Evolutionary conservation across 2,329 filamentous ascomycete genomes (phyloP), one percentile per base, ranked within the genome.

Genomic region (Penicillium sp.): DNA sequence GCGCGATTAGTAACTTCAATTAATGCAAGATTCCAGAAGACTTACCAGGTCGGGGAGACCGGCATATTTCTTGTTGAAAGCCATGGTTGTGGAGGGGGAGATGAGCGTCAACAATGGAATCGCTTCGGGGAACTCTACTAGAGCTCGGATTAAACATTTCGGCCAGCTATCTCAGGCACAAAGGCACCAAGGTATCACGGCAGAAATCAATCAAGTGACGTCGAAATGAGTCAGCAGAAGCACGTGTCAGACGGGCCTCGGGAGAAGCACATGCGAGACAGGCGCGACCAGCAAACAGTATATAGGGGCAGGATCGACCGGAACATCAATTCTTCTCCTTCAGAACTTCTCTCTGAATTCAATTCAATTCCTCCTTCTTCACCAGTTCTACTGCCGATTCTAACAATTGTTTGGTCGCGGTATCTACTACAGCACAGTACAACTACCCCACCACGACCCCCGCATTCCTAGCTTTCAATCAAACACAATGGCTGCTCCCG

Each of bases 51-150:
- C 90, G 51, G 89, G 90, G 58, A 94, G 77, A 50, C 85, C 87
- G 44, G 89, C 89, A 69, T 93, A 94, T 78, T 94, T 94, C 66
- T 87, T 84, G 68, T 87, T 89, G 56, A 89, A 80, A 29, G 89
- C 83, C 88, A 91, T 91, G 46, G 47, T 46, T 56, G 42, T 51
- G 52, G 39, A 52, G 49, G 55, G 15, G 46, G 47, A 50, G 48
- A 46, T 15, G 27, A 46, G 33, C 46, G 42, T 48, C 49, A 48
- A 60, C 49, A 52, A 51, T 37, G 46, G 37, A 56, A 21, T 40
- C 33, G 12, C 4, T 23, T 40, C 9, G n/a, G 36, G 23, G 26
- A 26, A 26, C 34, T n/a, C n/a, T n/a, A 21, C 24, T 23, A 27
- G 23, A 27, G 34, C 40, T 50, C 52, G 41, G 21, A 29, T 46